Evolutionary conservation across 805 yeast species (phyloP), one percentile per base, ranked within the genome.

Genomic region (Wickerhamiella nectarea): DNA sequence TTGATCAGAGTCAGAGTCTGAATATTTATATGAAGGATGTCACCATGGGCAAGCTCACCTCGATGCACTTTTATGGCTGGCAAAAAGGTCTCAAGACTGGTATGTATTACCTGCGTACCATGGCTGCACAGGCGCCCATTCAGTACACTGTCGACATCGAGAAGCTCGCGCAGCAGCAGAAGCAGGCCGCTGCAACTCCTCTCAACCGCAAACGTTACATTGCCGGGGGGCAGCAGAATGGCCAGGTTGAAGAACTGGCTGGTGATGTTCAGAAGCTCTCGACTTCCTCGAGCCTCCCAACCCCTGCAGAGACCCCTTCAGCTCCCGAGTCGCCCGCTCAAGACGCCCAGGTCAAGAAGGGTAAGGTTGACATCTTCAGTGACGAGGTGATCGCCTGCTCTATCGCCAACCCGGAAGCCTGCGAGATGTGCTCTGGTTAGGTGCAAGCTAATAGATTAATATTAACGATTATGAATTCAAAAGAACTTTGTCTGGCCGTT

Each of bases 61-160:
- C 91, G 51, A 91, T 91, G 96, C 98, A 91, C 64, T 91, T 91
- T 71, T 89, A 91, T 60, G 97, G 95, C 38, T 91, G 98, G 98
- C 82, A 83, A 70, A 85, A 82, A 69, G 98, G 98, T 48, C 74
- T 91, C 61, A 91, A 91, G 73, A 91, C 98, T 4, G 98, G 98
- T 58, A 89, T 91, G 93, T 91, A 91, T 71, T 91, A 91, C 66
- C 70, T 91, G 63, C 79, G 97, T 66, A 89, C 97, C 9, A 94
- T 84, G 71, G 95, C 97, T 48, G 98, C 98, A 17, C 75, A 95
- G 35, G 82, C 94, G 41, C 96, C 98, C 38, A 91, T 91, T 59
- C 94, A 89, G 68, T 89, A 86, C 64, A 81, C 91, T 14, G 71
- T 80, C 43, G 83, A 76, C 52, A 72, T 68, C 54, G 67, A 63